Evolutionary conservation across 2,329 filamentous ascomycete species (phyloP), one percentile per base, ranked within the genome.

Genomic region (Exophiala calicioides): DNA sequence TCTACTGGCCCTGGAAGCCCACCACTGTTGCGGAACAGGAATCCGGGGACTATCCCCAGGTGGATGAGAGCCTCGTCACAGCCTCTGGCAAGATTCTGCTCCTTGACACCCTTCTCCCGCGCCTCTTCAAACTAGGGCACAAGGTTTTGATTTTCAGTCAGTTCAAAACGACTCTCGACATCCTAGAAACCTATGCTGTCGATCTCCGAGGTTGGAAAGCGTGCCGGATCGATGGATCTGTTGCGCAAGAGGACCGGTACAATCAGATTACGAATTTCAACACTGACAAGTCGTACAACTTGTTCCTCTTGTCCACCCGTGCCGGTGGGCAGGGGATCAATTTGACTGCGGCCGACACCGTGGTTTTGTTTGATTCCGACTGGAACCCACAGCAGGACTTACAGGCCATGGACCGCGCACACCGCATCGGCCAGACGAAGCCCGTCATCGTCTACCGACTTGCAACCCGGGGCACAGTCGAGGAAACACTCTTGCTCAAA

Each of bases 361-460:
- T 96, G 8, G 86, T 97, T 34, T 75, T 97, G 0, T 97, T 93
- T 58, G 91, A 97, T 66, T 82, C 77, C 7, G 82, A 95, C 60
- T 96, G 91, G 83, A 98, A 98, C 60, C 93, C 93, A 0, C 93
- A 98, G 65, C 91, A 96, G 63, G 93, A 98, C 65, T 75, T 98
- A 0, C 93, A 98, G 63, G 93, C 93, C 0, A 93, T 97, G 68
- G 93, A 98, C 62, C 88, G 93, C 4, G 90, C 88, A 1, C 93
- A 98, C 64, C 82, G 93, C 9, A 97, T 98, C 53, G 93, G 93
- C 0, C 93, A 98, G 66, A 95, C 84, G 1, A 79, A 85, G 2
- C 93, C 93, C 0, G 93, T 98, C 1, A 82, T 98, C 15, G 86
- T 98, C 0, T 98, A 94, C 67, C 85, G 93, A 1, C 83, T 98